Base-by-base conservation (phyloP, 345 rosid species). In the Cardiospermum halicacabum region DNA sequence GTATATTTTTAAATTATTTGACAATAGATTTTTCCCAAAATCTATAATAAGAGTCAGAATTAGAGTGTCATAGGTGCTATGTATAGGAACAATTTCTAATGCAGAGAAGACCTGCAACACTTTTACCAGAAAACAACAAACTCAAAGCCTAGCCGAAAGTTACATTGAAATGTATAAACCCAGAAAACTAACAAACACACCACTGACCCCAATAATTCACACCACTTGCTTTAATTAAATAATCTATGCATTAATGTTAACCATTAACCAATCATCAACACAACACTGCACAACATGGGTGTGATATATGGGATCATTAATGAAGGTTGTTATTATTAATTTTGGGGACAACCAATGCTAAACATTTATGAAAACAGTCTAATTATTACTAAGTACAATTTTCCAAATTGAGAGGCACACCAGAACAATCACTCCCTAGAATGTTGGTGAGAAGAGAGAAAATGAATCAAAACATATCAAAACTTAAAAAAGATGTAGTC, bases 401-500 rank as follows among this genome's bases (percentile, higher is more conserved):
- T 11, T 34, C 6, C 39, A 34, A 34, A 28, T 62, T 55, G 53
- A 28, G 65, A 30, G 70, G 69, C 64, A 57, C 50, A 60, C 62
- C 53, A 47, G 19, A 18, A 47, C 7, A 4, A 2, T 27, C n/a
- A n/a, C n/a, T n/a, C 71, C 27, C 64, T 43, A 34, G 66, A 68
- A 64, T 58, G 72, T 34, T 58, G 73, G 69, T 36, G 42, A 13
- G 37, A 19, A 19, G 60, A 65, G 59, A 59, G 39, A 7, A 56
- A 40, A 65, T 53, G 24, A n/a, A 55, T 27, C 53, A 40, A 28
- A 47, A 25, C 25, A 24, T 32, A 32, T 50, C 24, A 64, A 56
- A 64, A 47, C 27, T 9, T 18, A 7, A 16, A 5, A 6, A 34
- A 5, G 37, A 16, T 47, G 68, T n/a, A n/a, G n/a, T n/a, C n/a